Base-by-base conservation (phyloP, 352 stramenopile genomes). In the Elongisporangium prolatum region DNA sequence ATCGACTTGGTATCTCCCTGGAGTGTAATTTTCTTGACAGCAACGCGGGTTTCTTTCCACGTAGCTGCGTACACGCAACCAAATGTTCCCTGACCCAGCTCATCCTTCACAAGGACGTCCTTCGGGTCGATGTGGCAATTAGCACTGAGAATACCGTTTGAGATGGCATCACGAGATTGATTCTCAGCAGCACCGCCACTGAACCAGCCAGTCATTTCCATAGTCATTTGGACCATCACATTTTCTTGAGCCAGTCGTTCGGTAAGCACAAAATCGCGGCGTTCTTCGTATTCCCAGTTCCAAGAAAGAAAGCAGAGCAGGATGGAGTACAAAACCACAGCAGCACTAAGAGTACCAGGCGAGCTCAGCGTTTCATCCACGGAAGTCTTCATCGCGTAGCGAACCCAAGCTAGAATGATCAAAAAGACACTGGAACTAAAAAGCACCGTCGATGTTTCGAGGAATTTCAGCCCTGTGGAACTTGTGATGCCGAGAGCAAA, bases 241-340 rank as follows among this genome's bases (percentile, higher is more conserved):
- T 94, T 93, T 57, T 94, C 83, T 44, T 94, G 81, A 1, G 85
- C 81, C n/a, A 91, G 71, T 22, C 81, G 75, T 55, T 95, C 80
- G 0, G 85, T 91, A 44, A 94, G 56, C 28, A 91, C 80, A 37
- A 94, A 94, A 61, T 91, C 83, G 16, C 83, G 80, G n/a, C 85
- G 84, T 60, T 94, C 83, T 75, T 91, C 81, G 25, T 93, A 93
- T 68, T 94, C 85, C 83, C 83, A 94, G 63, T 93, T 94, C 83
- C 81, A 93, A 58, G 83, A 86, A 34, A 94, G 53, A 44, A 93
- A 93, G 16, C 68, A 75, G 11, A 94, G 77, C 51, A 93, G 52
- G 40, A 94, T 91, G 20, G 83, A 91, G 61, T 91, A 91, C 14
- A 91, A 59, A 21, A 91, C 64, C 5, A 88, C 80, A 1, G 85